phyloP scores from a whole-genome alignment of 228 moss, liverwort and hornwort genomes.

The Sphagnum fallax region DNA sequence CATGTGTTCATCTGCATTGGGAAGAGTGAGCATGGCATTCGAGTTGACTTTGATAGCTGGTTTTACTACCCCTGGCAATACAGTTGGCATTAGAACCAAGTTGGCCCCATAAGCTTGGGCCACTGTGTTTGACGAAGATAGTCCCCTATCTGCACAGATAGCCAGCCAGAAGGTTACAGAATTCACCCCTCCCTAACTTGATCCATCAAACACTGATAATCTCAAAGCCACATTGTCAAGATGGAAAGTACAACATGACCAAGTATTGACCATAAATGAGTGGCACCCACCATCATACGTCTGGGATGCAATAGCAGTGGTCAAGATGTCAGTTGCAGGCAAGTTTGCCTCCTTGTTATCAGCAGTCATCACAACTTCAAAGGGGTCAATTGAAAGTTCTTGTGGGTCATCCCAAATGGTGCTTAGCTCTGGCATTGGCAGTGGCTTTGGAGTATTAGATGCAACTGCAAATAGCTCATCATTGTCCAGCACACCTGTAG shows the following conservation, averaged over 20 bases:
- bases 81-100: slow-evolving; percentile 34
- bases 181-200: not conserved
- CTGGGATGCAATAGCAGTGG: too few species aligned
- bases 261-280: too few species aligned
- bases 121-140: slow-evolving; percentile 20
- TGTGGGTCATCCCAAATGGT: slow-evolving; percentile 52
- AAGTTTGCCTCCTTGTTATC: too few species aligned
- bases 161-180: not conserved
- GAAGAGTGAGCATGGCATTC: too few species aligned
- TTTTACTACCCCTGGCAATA: slow-evolving; percentile 17
- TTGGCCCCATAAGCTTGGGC: slow-evolving; percentile 8
- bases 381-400: slow-evolving; percentile 12
- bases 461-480: slow-evolving; percentile 73
- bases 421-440: slow-evolving; percentile 50
- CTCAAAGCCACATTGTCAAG: too few species aligned
- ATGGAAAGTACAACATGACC: too few species aligned
- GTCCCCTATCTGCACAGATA: slow-evolving; percentile 22
- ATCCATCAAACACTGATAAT: too few species aligned
- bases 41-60: slow-evolving; percentile 7
- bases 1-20: not conserved
- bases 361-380: not conserved
- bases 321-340: too few species aligned
- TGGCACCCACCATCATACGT: too few species aligned
- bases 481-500: slow-evolving; percentile 69
- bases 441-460: slow-evolving; percentile 48